phyloP scores from a whole-genome alignment of 164 flowering plant genomes.

The Piper betle region DNA sequence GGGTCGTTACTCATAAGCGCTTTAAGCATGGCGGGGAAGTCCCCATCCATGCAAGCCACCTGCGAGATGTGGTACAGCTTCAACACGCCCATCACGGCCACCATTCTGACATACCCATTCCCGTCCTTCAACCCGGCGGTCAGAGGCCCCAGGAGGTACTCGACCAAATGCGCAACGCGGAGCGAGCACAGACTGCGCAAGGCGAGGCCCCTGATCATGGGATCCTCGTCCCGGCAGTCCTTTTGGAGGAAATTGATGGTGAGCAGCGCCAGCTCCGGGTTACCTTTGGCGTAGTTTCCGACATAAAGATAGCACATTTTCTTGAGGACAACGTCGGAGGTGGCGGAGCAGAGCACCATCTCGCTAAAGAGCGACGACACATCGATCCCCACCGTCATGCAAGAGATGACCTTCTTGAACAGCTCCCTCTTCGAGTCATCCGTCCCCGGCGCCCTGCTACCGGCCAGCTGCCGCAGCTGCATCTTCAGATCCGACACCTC shows the following conservation, averaged over 20 bases:
- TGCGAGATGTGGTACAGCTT: constrained; percentile 88
- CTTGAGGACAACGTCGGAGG: constrained; percentile 90
- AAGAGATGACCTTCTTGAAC: constrained; percentile 90
- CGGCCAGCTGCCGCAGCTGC: constrained; percentile 88
- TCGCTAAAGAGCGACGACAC: constrained; percentile 95
- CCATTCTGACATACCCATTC: constrained; percentile 76
- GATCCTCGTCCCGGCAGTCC: constrained; percentile 95
- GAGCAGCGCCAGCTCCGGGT: constrained; percentile 90
- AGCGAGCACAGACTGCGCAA: constrained; percentile 81
- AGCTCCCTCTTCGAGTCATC: constrained; percentile 90
- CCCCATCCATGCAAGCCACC: constrained; percentile 77
- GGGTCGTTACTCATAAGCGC: constrained; percentile 72
- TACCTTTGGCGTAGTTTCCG: constrained; percentile 87
- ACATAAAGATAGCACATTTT: constrained; percentile 98
- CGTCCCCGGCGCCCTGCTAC: constrained; percentile 83
- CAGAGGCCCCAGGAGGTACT: constrained; percentile 95
- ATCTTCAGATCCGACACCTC: constrained; percentile 87
- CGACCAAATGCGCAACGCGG: constrained; percentile 80
- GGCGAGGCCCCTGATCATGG: constrained; percentile 96
- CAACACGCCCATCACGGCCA: constrained; percentile 76
- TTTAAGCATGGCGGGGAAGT: constrained; percentile 70
- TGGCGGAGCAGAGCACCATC: constrained; percentile 99
- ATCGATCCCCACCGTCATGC: constrained; percentile 94
- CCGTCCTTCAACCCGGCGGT: constrained; percentile 77
- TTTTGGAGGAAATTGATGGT: constrained; percentile 95